Evolutionary conservation across 2,329 filamentous ascomycete species (phyloP).

Genomic region (Cladophialophora psammophila): DNA sequence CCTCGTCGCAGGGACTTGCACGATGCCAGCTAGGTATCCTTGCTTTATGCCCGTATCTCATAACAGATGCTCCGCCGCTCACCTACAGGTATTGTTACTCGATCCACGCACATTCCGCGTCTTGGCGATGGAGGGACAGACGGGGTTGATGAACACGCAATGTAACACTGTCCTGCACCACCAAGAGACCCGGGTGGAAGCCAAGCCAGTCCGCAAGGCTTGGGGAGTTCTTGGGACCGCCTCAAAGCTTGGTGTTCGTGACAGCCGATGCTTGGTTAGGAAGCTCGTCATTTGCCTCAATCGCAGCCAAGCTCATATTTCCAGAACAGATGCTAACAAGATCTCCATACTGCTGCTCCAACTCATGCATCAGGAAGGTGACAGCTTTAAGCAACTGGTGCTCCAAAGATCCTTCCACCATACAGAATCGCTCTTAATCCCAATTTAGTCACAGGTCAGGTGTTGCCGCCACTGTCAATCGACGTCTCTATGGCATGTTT

Average conservation of each 20-base stretch:
- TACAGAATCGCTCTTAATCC: background rate
- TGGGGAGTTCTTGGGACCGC: conserved; percentile 12
- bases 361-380: background rate
- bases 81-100: background rate
- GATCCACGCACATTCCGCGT: background rate
- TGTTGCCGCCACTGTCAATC: conserved; percentile 1
- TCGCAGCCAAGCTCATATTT: conserved; percentile 2
- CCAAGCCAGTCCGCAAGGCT: conserved; percentile 19
- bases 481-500: background rate
- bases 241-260: conserved; percentile 8
- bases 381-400: conserved; percentile 4
- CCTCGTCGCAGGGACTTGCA: background rate
- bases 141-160: background rate
- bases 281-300: conserved; percentile 5
- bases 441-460: background rate
- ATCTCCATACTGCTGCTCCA: conserved; percentile 1
- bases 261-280: conserved; percentile 7
- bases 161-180: conserved; percentile 18
- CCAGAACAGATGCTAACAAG: conserved; percentile 4
- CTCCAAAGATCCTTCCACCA: background rate
- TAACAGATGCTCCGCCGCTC: background rate
- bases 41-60: background rate
- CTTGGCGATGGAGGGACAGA: conserved; percentile 7
- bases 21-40: background rate
- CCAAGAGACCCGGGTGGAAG: conserved; percentile 6